A percentile compares a stretch with the other conserved stretches of the same genome.
Evolutionary conservation across 225 moss, liverwort and hornwort genomes (phyloP).

Genomic region (Bryoerythrophyllum caledonicum): DNA sequence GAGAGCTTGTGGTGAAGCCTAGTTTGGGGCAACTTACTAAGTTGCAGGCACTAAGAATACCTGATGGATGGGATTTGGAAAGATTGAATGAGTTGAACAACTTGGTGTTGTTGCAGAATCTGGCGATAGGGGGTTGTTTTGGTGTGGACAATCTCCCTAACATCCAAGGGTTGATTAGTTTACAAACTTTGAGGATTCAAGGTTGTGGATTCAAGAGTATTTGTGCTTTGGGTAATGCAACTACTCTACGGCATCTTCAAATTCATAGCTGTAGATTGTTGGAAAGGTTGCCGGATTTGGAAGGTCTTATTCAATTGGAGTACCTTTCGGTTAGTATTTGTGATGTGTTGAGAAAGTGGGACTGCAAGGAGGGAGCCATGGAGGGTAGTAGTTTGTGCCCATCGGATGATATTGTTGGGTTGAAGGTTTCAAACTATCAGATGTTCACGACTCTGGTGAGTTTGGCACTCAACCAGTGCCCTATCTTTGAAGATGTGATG

Average conservation of each 20-base stretch:
- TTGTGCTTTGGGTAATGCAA: not conserved
- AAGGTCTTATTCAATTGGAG: not conserved
- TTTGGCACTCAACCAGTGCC: not conserved
- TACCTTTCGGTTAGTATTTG: fast-evolving
- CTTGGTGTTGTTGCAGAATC: not conserved
- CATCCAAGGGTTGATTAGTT: not conserved
- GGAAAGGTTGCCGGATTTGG: not conserved
- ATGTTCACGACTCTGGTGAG: not conserved
- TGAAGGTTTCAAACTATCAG: not conserved
- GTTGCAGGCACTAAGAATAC: not conserved
- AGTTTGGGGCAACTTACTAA: not conserved
- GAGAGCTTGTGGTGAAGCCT: not conserved
- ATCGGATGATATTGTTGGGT: not conserved
- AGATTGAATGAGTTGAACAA: not conserved
- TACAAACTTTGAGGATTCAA: fast-evolving
- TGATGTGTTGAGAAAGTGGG: not conserved
- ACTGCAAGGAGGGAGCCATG: not conserved
- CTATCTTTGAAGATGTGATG: not conserved
- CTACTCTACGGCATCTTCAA: not conserved
- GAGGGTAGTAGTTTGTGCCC: not conserved
- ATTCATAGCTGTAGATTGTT: fast-evolving
- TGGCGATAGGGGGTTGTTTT: not conserved
- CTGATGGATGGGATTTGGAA: not conserved
- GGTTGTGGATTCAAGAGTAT: not conserved
- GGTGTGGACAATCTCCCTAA: not conserved